Evolutionary conservation across 2,329 filamentous ascomycete genomes (phyloP), one percentile per base, ranked within the genome.

Genomic region (Beauveria caledonica): DNA sequence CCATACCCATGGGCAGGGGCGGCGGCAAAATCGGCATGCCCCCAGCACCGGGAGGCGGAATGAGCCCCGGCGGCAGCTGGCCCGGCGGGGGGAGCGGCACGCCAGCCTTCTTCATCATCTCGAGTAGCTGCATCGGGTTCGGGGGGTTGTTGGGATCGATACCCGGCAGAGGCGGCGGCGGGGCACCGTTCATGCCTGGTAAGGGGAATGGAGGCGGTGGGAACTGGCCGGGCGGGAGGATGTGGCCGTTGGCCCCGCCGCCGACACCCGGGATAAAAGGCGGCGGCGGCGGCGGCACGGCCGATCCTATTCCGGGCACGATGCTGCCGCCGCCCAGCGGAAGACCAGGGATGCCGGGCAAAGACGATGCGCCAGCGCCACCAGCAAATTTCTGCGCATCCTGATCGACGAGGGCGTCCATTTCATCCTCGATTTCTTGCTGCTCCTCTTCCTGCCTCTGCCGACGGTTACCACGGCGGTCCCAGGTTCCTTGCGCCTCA

Each of bases 401-500:
- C 72, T 99, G 94, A 68, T 99, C 94, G 58, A 95, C 87, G 49
- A 97, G 80, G 2, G 91, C 92, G 65, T 97, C 93, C 66, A 89
- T 88, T 74, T 97, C 94, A 70, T 97, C 94, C 71, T 97, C 90
- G 62, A 89, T 80, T 73, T 97, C 92, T 70, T 93, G 90, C 70
- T 97, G 92, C 72, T 97, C 94, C 68, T 97, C 92, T 67, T 96
- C 92, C 65, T 92, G 88, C 66, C 89, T 84, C 73, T 94, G 88
- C 52, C 87, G 85, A 36, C 89, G 85, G 60, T 88, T 86, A 61
- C 89, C 87, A 44, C 89, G 86, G 33, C 90, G 85, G 70, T 92
- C 92, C 85, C 89, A 97, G 1, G 92, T 97, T n/a, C 94, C 94
- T 72, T 94, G 89, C 0, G 91, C 92, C 75, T 97, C 92, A 27